Base-by-base conservation (phyloP, 495 filamentous ascomycete genomes). In the Darksidea phi region DNA sequence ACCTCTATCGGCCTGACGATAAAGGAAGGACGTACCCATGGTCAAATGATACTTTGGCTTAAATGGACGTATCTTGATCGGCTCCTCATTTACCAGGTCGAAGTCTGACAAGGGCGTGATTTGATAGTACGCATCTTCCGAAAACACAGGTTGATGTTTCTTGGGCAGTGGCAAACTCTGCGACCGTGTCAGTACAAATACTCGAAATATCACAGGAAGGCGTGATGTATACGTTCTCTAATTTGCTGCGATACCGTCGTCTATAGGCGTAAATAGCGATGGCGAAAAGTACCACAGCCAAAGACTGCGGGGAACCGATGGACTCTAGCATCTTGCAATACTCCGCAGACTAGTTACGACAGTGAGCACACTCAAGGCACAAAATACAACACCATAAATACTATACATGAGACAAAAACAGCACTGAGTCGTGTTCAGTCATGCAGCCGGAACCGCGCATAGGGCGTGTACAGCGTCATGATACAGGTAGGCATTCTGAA, bases 1-100 rank as follows among this genome's bases (percentile, higher is more conserved):
- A n/a, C n/a, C n/a, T n/a, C n/a, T n/a, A n/a, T n/a, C n/a, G n/a
- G n/a, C n/a, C n/a, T 38, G 49, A 17, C 13, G 36, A 15, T 43
- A 46, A 48, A 17, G 18, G 25, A 15, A 36, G 50, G 7, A 54
- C 28, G 37, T 72, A 86, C 87, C 85, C 87, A 91, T 89, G 0
- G 86, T 87, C 55, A 90, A 76, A 62, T 89, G 79, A 67, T 87
- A 90, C 42, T 78, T 87, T 12, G 85, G 80, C 65, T 86, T 88
- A 72, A 89, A 90, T 1, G 85, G 85, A 8, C 87, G 77, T 11
- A 88, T 76, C 49, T 85, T 78, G 2, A 80, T 55, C 0, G 87
- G 88, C 37, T 81, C 74, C n/a, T 78, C 82, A 0, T 74, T 73
- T 48, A 76, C 61, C 79, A 83, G 88, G 64, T 88, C 71, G 66